Base-by-base conservation (phyloP, 768 basidiomycete species). In the Lentinula sp. region DNA sequence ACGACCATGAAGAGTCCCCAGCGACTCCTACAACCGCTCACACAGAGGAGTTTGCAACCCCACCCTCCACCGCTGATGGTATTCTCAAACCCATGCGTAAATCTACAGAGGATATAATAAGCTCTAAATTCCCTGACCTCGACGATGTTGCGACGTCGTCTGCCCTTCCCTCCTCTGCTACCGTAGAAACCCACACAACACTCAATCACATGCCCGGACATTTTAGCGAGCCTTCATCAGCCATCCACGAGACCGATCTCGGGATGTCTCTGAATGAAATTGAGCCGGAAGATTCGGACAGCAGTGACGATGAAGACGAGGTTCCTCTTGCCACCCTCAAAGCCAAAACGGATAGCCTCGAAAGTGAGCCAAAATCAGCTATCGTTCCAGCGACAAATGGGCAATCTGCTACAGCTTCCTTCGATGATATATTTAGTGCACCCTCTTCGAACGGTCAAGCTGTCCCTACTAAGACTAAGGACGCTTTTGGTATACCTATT, bases 41-140 rank as follows among this genome's bases (percentile, higher is more conserved):
- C 35, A 81, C 73, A 42, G 87, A 89, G 36, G 65, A 78, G 15
- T 90, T 90, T 66, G 74, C 79, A 53, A 89, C 87, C 0, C 86
- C 87, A 33, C 84, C 81, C 0, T 79, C 80, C 12, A 78, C 81
- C 42, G 75, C 76, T 1, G 66, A 67, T 7, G 59, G 60, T 18
- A 55, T 63, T 35, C 62, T 52, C n/a, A 69, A 62, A 45, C 62
- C 63, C 18, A 59, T 61, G 39, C 54, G 62, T 58, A 70, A 72
- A 59, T 69, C 73, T 4, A 70, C 76, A 2, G 52, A 76, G 43
- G 78, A 77, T 37, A 73, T 75, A n/a, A 62, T 66, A 20, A 70
- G 75, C 23, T 69, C 77, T 1, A 66, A 75, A 35, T 78, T 79
- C 68, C 77, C 81, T 35, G 70, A 74, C 20, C 63, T 80, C 57